phyloP scores from a whole-genome alignment of 2,329 filamentous ascomycete species.

The Penicillium rolfsii region DNA sequence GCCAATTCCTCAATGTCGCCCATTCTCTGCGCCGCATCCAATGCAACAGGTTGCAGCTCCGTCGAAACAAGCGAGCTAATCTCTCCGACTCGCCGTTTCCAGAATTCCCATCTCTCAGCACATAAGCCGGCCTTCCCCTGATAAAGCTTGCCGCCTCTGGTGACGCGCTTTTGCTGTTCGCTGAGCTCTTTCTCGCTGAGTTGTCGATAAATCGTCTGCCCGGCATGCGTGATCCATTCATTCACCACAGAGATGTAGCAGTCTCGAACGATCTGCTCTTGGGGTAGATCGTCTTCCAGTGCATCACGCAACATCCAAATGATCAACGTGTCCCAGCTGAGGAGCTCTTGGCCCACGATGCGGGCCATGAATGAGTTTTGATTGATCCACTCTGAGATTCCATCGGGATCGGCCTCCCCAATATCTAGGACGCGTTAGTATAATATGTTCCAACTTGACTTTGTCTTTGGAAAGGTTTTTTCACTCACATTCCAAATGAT shows the following conservation, averaged over 20 bases:
- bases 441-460: no score
- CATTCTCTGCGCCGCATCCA: background rate
- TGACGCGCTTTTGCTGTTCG: conserved; percentile 8
- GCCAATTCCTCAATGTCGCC: conserved; percentile 1
- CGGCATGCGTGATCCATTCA: conserved; percentile 9
- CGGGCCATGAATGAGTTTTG: conserved; percentile 13
- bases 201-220: conserved; percentile 1
- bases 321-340: conserved; percentile 4
- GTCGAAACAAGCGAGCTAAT: background rate
- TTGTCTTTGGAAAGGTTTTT: no score
- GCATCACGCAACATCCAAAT: conserved; percentile 9
- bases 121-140: background rate
- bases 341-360: conserved; percentile 2
- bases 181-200: conserved; percentile 3
- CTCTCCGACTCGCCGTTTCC: background rate
- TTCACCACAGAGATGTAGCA: conserved; percentile 6
- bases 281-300: conserved; percentile 1
- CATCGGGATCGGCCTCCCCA: conserved; percentile 4
- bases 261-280: conserved; percentile 7
- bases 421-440: background rate
- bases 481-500: conserved; percentile 7
- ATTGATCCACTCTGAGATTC: conserved; percentile 10
- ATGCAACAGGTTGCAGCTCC: background rate
- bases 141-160: conserved; percentile 7
- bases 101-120: conserved; percentile 4